These are phyloP conservation scores for Backusella luteola DNA, from an alignment of 192 early-diverging fungal species.

Conservation along the genomic window DNA sequence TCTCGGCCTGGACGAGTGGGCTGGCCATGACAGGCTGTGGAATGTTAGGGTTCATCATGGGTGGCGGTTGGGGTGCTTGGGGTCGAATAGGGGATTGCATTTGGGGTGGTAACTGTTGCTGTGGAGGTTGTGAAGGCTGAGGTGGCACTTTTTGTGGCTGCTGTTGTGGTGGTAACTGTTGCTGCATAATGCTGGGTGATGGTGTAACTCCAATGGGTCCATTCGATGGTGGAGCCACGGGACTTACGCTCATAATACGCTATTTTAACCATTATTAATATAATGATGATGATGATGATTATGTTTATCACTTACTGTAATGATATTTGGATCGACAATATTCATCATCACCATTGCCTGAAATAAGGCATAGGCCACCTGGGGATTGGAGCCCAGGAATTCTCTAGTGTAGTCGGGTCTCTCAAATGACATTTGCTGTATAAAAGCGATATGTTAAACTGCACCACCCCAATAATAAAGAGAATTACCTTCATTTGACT, in stretches of 20 bases:
- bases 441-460: neutral
- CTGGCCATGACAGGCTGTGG: neutral
- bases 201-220: neutral
- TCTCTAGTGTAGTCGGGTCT: conserved; percentile 66
- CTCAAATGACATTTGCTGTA: conserved; percentile 51
- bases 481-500: conserved; percentile 61
- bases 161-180: neutral
- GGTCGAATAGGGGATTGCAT: neutral
- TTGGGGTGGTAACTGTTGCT: conserved; percentile 8
- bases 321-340: conserved; percentile 65
- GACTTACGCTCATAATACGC: conserved; percentile 20
- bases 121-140: neutral
- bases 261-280: neutral
- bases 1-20: neutral
- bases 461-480: neutral
- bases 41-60: conserved; percentile 1
- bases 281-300: no score
- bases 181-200: conserved; percentile 1
- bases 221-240: neutral
- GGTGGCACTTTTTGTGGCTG: neutral
- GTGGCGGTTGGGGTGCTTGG: neutral
- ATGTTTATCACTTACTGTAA: conserved; percentile 42
- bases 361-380: conserved; percentile 80
- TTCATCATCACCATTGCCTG: conserved; percentile 80
- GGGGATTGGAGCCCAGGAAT: conserved; percentile 75